Percentiles rank a stretch among this genome's conserved stretches.
phyloP scores from a whole-genome alignment of 2,329 filamentous ascomycete species.

The Ophiostoma fasciatum region DNA sequence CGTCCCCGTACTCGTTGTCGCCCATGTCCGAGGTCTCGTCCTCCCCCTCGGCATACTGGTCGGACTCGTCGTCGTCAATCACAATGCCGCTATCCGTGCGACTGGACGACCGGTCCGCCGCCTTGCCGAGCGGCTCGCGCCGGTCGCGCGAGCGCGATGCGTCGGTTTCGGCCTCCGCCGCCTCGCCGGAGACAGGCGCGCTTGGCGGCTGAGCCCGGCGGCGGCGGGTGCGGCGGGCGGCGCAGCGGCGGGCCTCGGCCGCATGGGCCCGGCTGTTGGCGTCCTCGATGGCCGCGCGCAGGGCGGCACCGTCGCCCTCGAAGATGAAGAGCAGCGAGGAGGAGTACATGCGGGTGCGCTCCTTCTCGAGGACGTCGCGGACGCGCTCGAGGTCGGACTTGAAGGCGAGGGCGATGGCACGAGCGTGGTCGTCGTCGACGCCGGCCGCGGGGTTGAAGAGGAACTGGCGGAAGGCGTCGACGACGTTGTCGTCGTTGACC shows the following conservation, averaged over 20 bases:
- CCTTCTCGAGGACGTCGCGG: slow-evolving; percentile 34
- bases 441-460: slow-evolving; percentile 43
- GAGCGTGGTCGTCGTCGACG: slow-evolving; percentile 43
- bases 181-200: no score
- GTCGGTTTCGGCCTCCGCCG: no score
- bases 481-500: slow-evolving; percentile 38
- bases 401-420: slow-evolving; percentile 38
- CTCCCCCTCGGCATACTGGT: slow-evolving; percentile 29
- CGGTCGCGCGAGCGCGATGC: no score
- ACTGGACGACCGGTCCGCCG: slow-evolving; percentile 20
- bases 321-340: slow-evolving; percentile 48
- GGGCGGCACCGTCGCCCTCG: slow-evolving; percentile 44
- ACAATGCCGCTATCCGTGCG: slow-evolving; percentile 42
- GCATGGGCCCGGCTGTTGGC: slow-evolving; percentile 34
- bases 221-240: no score
- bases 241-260: slow-evolving; percentile 16
- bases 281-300: slow-evolving; percentile 36
- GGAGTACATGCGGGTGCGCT: slow-evolving; percentile 51
- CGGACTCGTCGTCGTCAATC: slow-evolving; percentile 27
- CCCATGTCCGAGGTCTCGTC: slow-evolving; percentile 36
- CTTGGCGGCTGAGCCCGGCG: no score
- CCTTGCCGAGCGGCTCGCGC: slow-evolving; percentile 10
- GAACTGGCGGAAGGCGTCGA: slow-evolving; percentile 39
- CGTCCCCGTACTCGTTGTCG: slow-evolving; percentile 25
- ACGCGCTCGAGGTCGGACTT: slow-evolving; percentile 36